Evolutionary conservation across 2,329 filamentous ascomycete species (phyloP).

Genomic region (Metarhizium anisopliae): DNA sequence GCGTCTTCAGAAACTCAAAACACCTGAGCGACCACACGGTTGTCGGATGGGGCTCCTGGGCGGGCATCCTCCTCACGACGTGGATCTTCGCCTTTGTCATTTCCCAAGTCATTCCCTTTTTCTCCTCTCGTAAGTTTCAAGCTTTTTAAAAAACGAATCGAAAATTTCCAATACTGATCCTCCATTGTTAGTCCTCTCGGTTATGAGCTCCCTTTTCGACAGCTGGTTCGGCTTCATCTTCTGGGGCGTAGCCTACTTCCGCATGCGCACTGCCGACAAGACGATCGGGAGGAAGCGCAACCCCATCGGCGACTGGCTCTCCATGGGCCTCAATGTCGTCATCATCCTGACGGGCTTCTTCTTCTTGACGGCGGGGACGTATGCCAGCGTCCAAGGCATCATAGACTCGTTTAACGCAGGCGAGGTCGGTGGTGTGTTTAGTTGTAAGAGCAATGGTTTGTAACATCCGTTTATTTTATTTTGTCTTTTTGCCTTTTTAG

Average conservation of each 20-base stretch:
- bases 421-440: constrained; percentile 63
- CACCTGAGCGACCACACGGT: constrained; percentile 78
- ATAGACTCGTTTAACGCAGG: constrained; percentile 60
- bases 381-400: constrained; percentile 66
- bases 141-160: background rate
- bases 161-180: too few species aligned
- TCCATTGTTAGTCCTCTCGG: constrained; percentile 38
- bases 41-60: constrained; percentile 73
- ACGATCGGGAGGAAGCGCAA: constrained; percentile 44
- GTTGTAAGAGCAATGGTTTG: constrained; percentile 60
- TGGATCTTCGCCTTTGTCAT: constrained; percentile 93
- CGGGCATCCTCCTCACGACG: constrained; percentile 55
- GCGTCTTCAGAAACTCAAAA: constrained; percentile 67
- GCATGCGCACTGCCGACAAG: constrained; percentile 60
- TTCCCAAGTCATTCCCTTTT: constrained; percentile 88
- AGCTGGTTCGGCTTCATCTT: constrained; percentile 95
- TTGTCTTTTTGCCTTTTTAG: background rate
- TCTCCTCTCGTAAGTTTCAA: constrained; percentile 54
- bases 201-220: constrained; percentile 85
- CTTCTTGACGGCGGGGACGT: constrained; percentile 76
- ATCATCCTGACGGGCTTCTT: constrained; percentile 71
- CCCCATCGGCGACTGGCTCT: constrained; percentile 37
- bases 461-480: constrained; percentile 18
- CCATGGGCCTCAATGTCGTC: constrained; percentile 58
- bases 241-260: constrained; percentile 75